These are phyloP conservation scores for Lentinula sp. DNA, from an alignment of 768 basidiomycete species.

Conservation along the genomic window DNA sequence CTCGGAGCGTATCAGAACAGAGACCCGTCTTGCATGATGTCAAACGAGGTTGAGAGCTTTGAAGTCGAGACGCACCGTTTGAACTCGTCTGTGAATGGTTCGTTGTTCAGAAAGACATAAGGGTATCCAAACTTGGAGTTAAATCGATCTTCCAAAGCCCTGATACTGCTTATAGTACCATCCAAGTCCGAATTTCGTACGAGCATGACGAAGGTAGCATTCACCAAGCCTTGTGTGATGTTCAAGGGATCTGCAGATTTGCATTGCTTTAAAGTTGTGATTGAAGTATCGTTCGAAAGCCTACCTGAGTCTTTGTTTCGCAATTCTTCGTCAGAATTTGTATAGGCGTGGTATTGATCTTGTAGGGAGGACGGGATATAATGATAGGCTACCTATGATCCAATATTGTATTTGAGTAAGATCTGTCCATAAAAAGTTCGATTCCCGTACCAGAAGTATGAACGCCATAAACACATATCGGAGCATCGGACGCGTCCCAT, in stretches of 20 bases:
- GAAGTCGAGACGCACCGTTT: constrained; percentile 42
- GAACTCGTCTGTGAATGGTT: constrained; percentile 70
- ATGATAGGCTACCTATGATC: not conserved
- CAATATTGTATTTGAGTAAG: not conserved
- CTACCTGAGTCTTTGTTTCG: too few species aligned
- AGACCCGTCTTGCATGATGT: constrained; percentile 18
- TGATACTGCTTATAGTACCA: constrained; percentile 61
- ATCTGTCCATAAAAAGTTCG: not conserved
- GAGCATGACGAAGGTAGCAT: constrained; percentile 45
- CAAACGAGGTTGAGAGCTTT: not conserved
- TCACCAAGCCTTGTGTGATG: constrained; percentile 15
- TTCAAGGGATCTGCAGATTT: not conserved
- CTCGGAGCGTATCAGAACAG: constrained; percentile 19
- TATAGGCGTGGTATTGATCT: not conserved
- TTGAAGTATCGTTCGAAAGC: not conserved
- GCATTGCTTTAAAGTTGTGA: not conserved
- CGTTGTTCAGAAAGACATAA: constrained; percentile 84
- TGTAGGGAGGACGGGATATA: not conserved
- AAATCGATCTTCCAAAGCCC: constrained; percentile 77
- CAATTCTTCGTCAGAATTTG: not conserved
- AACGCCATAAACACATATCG: not conserved
- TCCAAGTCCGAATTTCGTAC: constrained; percentile 62
- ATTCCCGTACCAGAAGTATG: not conserved
- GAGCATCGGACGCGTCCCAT: not conserved
- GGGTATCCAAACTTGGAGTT: constrained; percentile 76